Percentiles rank a stretch among this genome's conserved stretches.
Evolutionary conservation across 257 asterid genomes (phyloP).

Genomic region (Gynochthodes officinalis): DNA sequence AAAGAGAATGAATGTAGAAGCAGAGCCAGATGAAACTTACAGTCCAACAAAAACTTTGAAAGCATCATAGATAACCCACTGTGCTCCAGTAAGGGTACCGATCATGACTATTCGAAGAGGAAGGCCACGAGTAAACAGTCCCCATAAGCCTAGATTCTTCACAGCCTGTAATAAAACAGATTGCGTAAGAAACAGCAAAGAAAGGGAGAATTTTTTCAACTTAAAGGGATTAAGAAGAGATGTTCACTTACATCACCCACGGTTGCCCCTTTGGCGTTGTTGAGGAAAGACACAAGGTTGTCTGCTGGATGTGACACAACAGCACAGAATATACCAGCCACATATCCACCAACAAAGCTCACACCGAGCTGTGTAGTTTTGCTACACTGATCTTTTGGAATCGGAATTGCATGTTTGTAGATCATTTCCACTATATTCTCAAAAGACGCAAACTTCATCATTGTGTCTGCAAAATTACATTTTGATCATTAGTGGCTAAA

Average conservation of each 20-base stretch:
- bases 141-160: constrained; percentile 32
- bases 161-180: constrained; percentile 28
- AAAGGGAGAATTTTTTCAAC: background rate
- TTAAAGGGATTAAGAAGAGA: background rate
- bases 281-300: constrained; percentile 79
- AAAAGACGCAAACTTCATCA: constrained; percentile 89
- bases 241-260: constrained; percentile 52
- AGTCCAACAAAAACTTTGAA: constrained; percentile 67
- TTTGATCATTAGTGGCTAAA: background rate
- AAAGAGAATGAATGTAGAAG: background rate
- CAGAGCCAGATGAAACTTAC: constrained; percentile 38
- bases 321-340: constrained; percentile 75
- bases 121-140: constrained; percentile 42
- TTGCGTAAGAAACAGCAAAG: background rate
- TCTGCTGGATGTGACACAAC: constrained; percentile 83
- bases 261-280: constrained; percentile 84
- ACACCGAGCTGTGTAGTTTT: constrained; percentile 64
- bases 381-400: constrained; percentile 76
- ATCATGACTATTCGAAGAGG: constrained; percentile 62
- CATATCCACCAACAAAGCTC: constrained; percentile 71
- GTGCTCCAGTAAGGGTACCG: constrained; percentile 69
- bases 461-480: constrained; percentile 52
- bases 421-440: constrained; percentile 72
- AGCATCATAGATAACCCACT: constrained; percentile 79
- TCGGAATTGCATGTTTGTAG: constrained; percentile 65